Base-by-base conservation (phyloP, 306 rosid species). In the Dryas drummondii region DNA sequence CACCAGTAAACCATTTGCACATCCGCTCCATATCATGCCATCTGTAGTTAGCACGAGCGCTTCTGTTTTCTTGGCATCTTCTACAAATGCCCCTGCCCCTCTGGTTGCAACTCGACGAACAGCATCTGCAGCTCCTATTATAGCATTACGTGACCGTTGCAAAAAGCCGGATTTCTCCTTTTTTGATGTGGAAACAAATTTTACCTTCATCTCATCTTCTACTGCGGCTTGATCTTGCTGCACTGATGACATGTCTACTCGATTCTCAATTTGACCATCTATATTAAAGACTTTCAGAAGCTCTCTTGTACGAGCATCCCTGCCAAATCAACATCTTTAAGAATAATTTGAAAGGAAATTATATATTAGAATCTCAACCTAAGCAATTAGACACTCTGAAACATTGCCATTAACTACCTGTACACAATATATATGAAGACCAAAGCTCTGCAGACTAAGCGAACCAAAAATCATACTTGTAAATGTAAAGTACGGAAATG, bases 111-210 rank as follows among this genome's bases (percentile, higher is more conserved):
- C 98, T 40, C 98, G 86, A 58, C 99, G 96, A 63, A 96, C 99
- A 7, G 90, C 99, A 82, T 96, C 98, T 72, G 98, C 99, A 77
- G 98, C 98, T 78, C 99, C 99, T 92, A 92, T 84, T 64, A 96
- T 86, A 46, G 97, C 97, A 77, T 96, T 92, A 19, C 97, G 91
- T 12, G 99, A 96, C 51, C 98, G 84, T 69, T 96, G 99, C 51
- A 96, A 75, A 82, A 96, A 96, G 52, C 97, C 91, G 12, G 98
- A 82, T 87, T 96, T 96, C 66, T 96, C 99, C 83, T 92, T 96
- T 79, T 96, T 96, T 0, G 97, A 71, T 41, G 86, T 16, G 16
- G 98, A 86, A 71, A 87, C 92, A 46, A 85, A 92, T 83, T 96
- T 92, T 26, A 85, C 91, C 83, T 90, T 92, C 85, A 80, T 83